These are phyloP conservation scores for Ophiobolus disseminans DNA, from an alignment of 2,329 filamentous ascomycete species.

Conservation along the genomic window DNA sequence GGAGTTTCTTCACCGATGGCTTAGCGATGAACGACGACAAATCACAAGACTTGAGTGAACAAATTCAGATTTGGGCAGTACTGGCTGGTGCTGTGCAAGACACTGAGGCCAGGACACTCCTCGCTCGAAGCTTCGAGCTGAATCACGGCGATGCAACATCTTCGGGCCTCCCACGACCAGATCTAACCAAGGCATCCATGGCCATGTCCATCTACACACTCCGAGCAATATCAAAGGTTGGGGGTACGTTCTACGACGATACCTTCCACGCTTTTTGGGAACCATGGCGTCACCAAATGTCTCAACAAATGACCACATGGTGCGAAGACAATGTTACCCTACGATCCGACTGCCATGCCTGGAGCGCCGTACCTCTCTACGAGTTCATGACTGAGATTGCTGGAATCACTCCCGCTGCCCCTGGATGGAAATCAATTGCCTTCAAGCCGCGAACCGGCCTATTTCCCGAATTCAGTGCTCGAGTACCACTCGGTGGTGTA, in stretches of 20 bases:
- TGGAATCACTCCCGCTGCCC: conserved; percentile 20
- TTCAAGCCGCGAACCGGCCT: conserved; percentile 40
- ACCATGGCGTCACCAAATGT: conserved; percentile 51
- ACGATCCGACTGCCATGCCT: conserved; percentile 55
- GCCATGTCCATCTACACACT: conserved; percentile 52
- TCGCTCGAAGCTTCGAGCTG: conserved; percentile 19
- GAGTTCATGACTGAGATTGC: conserved; percentile 52
- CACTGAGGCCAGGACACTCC: neutral
- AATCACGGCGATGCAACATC: neutral
- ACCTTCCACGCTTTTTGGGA: conserved; percentile 34
- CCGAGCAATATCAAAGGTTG: conserved; percentile 46
- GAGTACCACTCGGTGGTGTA: conserved; percentile 20
- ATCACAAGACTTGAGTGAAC: conserved; percentile 40
- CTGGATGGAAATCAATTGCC: conserved; percentile 24
- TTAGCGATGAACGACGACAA: conserved; percentile 38
- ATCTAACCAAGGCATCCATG: conserved; percentile 26
- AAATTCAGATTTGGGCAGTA: conserved; percentile 49
- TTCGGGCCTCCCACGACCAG: neutral
- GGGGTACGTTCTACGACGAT: conserved; percentile 42
- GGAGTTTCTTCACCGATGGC: conserved; percentile 45
- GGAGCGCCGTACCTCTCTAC: conserved; percentile 54
- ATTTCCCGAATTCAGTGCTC: conserved; percentile 26
- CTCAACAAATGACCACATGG: conserved; percentile 50
- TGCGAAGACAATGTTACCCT: conserved; percentile 53
- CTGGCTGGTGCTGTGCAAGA: conserved; percentile 36